phyloP scores from a whole-genome alignment of 139 green algal genomes.

The Spirogloea muscicola region DNA sequence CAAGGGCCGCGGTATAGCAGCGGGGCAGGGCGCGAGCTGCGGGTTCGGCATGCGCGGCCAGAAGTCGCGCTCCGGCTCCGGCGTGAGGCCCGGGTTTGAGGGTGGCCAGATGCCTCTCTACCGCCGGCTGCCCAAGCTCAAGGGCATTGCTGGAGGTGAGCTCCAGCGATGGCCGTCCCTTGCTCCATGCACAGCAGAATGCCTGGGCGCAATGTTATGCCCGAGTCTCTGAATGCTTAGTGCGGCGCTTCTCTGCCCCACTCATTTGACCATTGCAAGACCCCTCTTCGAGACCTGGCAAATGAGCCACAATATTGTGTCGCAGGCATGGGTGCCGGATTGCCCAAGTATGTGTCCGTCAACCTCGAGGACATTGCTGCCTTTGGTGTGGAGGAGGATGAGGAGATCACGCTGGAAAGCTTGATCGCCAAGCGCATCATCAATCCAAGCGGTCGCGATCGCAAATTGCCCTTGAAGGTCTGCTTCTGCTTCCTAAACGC shows the following conservation, averaged over 20 bases:
- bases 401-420: constrained; percentile 73
- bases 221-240: neutral
- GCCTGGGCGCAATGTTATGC: no score
- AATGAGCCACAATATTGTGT: neutral
- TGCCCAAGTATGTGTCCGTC: constrained; percentile 79
- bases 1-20: constrained; percentile 88
- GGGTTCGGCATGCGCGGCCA: constrained; percentile 96
- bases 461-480: constrained; percentile 87
- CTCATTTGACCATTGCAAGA: neutral
- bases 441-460: constrained; percentile 72
- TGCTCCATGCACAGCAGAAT: no score
- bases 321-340: constrained; percentile 83
- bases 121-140: constrained; percentile 91
- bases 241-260: neutral
- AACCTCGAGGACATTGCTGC: constrained; percentile 82
- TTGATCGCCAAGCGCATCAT: constrained; percentile 75
- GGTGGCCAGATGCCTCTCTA: constrained; percentile 96
- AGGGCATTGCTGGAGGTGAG: constrained; percentile 89
- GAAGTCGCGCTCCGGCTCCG: constrained; percentile 82
- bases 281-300: neutral
- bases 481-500: neutral
- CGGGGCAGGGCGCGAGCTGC: constrained; percentile 87
- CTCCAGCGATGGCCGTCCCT: no score
- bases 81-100: constrained; percentile 88
- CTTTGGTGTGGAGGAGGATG: constrained; percentile 65